Evolutionary conservation across 352 stramenopile genomes (phyloP).

Genomic region (Pythium plurisporium): DNA sequence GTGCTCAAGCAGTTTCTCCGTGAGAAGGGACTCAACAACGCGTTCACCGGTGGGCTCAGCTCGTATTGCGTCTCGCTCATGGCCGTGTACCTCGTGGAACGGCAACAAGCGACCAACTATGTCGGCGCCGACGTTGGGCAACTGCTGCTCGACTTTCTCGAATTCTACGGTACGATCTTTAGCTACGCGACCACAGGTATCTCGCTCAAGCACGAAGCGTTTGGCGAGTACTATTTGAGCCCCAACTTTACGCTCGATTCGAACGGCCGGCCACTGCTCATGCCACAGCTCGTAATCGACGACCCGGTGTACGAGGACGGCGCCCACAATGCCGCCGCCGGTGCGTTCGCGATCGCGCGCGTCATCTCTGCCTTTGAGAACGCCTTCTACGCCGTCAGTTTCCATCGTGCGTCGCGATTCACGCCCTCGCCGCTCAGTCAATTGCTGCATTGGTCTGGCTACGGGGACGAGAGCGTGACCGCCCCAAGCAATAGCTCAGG

Average conservation of each 20-base stretch:
- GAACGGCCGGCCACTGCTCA: slow-evolving; percentile 37
- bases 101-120: slow-evolving; percentile 37
- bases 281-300: slow-evolving; percentile 82
- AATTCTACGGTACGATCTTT: slow-evolving; percentile 87
- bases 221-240: slow-evolving; percentile 68
- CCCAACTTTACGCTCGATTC: slow-evolving; percentile 8
- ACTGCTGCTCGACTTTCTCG: slow-evolving; percentile 82
- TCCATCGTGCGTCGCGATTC: slow-evolving; percentile 71
- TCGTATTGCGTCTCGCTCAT: slow-evolving; percentile 87
- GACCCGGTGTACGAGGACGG: slow-evolving; percentile 74
- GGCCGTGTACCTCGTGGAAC: slow-evolving; percentile 75
- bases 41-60: slow-evolving; percentile 85
- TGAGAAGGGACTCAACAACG: slow-evolving; percentile 86
- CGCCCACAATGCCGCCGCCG: slow-evolving; percentile 73
- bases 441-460: slow-evolving; percentile 74
- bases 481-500: background rate
- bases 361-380: slow-evolving; percentile 81
- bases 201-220: slow-evolving; percentile 72
- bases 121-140: slow-evolving; percentile 37
- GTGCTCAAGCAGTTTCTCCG: slow-evolving; percentile 85
- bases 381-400: slow-evolving; percentile 71
- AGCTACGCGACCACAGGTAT: slow-evolving; percentile 74
- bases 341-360: slow-evolving; percentile 71
- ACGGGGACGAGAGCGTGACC: slow-evolving; percentile 11
- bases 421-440: slow-evolving; percentile 74